Evolutionary conservation across 129 eudicot genomes (phyloP).

Genomic region (Centaurea solstitialis): DNA sequence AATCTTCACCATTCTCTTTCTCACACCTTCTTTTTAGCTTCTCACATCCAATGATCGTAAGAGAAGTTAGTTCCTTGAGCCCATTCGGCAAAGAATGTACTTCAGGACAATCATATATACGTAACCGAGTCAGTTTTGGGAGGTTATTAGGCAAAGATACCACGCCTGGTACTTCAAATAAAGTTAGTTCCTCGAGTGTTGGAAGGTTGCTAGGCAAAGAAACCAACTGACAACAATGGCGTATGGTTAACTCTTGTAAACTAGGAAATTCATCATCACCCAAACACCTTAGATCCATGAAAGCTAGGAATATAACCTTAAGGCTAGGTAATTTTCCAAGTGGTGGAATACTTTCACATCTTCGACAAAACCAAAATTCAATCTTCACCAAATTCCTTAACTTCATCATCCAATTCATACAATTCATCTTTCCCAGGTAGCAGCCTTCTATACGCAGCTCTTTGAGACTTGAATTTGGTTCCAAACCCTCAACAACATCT

Average conservation of each 20-base stretch:
- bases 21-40: background rate
- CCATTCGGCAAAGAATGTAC: too few relatives aligned
- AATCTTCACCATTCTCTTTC: background rate
- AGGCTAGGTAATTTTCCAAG: conserved; percentile 8
- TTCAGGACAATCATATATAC: too few relatives aligned
- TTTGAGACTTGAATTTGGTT: background rate
- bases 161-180: too few relatives aligned
- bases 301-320: background rate
- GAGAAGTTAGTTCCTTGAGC: background rate
- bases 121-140: too few relatives aligned
- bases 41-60: background rate
- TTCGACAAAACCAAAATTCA: background rate
- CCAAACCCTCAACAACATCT: background rate
- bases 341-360: too few relatives aligned
- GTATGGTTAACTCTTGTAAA: background rate
- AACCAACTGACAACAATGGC: background rate
- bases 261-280: background rate
- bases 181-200: too few relatives aligned
- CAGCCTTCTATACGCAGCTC: background rate
- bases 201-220: too few relatives aligned
- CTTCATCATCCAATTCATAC: background rate
- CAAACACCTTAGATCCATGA: background rate
- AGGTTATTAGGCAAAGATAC: too few relatives aligned
- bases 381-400: background rate
- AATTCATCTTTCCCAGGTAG: background rate